Evolutionary conservation across 805 yeast species (phyloP).

Genomic region (Grigorovia transvaalensis): DNA sequence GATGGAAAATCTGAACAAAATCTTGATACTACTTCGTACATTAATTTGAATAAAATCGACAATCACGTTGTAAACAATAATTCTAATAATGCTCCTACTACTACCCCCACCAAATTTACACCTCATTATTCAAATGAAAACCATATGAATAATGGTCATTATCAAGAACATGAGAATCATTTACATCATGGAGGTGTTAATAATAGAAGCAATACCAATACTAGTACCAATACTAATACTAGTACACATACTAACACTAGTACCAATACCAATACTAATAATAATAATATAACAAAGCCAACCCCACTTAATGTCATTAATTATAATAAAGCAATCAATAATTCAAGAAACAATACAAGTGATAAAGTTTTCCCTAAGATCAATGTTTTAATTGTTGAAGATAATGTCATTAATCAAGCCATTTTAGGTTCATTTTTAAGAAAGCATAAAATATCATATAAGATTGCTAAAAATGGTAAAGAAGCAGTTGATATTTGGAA

Average conservation of each 20-base stretch:
- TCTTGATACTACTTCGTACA: neutral
- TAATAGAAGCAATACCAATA: too few species aligned
- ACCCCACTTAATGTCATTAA: neutral
- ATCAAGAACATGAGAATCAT: too few species aligned
- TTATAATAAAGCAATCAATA: neutral
- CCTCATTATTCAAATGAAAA: too few species aligned
- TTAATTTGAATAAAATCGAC: too few species aligned
- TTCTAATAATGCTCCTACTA: too few species aligned
- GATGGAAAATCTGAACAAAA: neutral
- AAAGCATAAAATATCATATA: slow-evolving; percentile 73
- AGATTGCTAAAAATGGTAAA: slow-evolving; percentile 84
- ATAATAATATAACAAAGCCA: neutral
- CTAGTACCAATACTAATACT: neutral
- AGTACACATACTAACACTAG: neutral
- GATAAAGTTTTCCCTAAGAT: slow-evolving; percentile 75
- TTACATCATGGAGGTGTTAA: too few species aligned
- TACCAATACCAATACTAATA: neutral
- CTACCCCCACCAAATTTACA: too few species aligned
- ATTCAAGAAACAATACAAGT: slow-evolving; percentile 16
- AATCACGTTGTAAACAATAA: too few species aligned
- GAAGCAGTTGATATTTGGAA: slow-evolving; percentile 95
- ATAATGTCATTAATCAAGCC: slow-evolving; percentile 86
- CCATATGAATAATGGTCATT: too few species aligned
- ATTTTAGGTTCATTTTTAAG: slow-evolving; percentile 82
- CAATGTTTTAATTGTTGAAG: slow-evolving; percentile 89